These are phyloP conservation scores for Camellia oleifera DNA, from an alignment of 179 eudicot genomes.

Conservation along the genomic window DNA sequence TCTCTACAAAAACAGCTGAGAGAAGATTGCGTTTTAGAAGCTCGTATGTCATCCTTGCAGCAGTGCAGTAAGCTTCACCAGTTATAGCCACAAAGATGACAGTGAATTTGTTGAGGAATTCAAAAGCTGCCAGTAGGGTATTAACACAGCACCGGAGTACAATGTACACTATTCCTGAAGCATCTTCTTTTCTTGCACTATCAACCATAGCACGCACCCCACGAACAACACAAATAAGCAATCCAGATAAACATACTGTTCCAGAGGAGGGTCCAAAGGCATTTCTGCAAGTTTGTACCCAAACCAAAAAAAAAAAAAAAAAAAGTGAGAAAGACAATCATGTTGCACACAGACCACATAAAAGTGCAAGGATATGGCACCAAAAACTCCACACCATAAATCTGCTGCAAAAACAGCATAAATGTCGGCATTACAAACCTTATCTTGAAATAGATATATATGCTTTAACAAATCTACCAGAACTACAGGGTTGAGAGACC, in stretches of 20 bases:
- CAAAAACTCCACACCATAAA: not conserved
- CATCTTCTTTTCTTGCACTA: conserved; percentile 71
- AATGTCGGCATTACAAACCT: not conserved
- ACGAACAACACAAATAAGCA: conserved; percentile 62
- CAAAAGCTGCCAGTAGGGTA: conserved; percentile 54
- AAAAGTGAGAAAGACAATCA: not conserved
- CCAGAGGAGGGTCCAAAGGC: conserved; percentile 97
- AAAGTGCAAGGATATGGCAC: conserved; percentile 6
- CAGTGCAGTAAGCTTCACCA: conserved; percentile 94
- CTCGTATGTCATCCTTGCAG: conserved; percentile 93
- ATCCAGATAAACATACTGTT: conserved; percentile 89
- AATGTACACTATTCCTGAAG: conserved; percentile 61
- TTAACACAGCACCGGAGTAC: conserved; percentile 76
- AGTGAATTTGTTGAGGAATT: conserved; percentile 89
- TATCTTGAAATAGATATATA: not conserved
- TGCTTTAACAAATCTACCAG: not conserved
- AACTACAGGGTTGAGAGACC: not conserved
- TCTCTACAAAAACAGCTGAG: conserved; percentile 91
- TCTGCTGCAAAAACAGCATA: not conserved
- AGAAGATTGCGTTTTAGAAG: conserved; percentile 92
- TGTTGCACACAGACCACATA: not conserved
- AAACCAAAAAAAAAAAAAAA: not conserved
- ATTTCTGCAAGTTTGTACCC: conserved; percentile 49
- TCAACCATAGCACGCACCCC: conserved; percentile 83
- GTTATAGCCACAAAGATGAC: conserved; percentile 94